These are phyloP conservation scores for Fragaria vesca DNA, from an alignment of 306 rosid species.

Conservation along the genomic window DNA sequence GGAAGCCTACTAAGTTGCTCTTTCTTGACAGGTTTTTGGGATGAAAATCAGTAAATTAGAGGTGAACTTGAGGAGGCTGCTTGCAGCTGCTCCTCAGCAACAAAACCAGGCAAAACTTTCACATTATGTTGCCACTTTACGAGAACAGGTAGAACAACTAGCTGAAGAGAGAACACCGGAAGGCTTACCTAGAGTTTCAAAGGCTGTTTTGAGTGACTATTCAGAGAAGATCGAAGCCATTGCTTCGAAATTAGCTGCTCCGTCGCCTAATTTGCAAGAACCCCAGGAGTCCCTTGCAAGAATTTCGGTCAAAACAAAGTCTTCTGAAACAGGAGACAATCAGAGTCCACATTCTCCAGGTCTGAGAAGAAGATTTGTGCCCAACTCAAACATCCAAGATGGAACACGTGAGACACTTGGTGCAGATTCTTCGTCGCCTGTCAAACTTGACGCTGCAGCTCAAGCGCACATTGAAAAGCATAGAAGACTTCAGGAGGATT, in stretches of 20 bases:
- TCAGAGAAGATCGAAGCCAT: constrained; percentile 82
- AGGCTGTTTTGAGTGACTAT: constrained; percentile 67
- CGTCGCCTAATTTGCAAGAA: constrained; percentile 38
- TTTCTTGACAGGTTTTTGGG: constrained; percentile 12
- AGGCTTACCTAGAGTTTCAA: constrained; percentile 84
- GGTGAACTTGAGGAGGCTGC: constrained; percentile 83
- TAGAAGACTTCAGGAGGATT: constrained; percentile 91
- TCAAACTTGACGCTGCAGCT: constrained; percentile 74
- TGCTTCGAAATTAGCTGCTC: constrained; percentile 61
- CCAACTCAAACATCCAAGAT: constrained; percentile 47
- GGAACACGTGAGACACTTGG: constrained; percentile 44
- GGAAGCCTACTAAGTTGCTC: neutral
- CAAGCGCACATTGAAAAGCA: constrained; percentile 77
- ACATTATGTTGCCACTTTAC: constrained; percentile 84
- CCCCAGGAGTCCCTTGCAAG: constrained; percentile 42
- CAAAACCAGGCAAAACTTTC: constrained; percentile 81
- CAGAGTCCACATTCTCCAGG: constrained; percentile 54
- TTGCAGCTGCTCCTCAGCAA: constrained; percentile 84
- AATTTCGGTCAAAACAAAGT: constrained; percentile 36
- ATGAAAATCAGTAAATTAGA: constrained; percentile 84
- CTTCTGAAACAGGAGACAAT: constrained; percentile 41
- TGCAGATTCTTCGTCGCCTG: constrained; percentile 47
- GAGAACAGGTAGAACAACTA: constrained; percentile 83
- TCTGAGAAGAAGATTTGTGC: constrained; percentile 76
- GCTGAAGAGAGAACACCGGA: constrained; percentile 76